Evolutionary conservation across 345 rosid genomes (phyloP), one percentile per base, ranked within the genome.

Genomic region (Populus ilicifolia): DNA sequence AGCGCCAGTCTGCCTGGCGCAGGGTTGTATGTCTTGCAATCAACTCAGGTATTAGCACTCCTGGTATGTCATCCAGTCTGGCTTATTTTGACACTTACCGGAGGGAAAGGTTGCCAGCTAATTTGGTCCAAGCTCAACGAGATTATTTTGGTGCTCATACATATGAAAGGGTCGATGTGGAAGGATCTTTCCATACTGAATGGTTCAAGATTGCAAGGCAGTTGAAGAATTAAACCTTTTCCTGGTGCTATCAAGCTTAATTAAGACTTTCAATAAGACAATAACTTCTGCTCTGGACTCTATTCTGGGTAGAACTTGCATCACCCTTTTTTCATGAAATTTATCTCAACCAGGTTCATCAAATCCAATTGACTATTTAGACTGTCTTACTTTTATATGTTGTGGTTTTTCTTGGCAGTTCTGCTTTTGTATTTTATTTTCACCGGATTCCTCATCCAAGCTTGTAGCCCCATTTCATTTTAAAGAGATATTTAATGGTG

Each of bases 131-230:
- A 85, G 99, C 99, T 52, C 99, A 96, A 75, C 79, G 98, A 68
- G 99, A 96, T 67, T 96, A 93, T 75, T 96, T 96, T 76, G 99
- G 98, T 30, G 99, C 99, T 73, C 99, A 96, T 78, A 96, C 99
- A 8, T 96, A 96, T 78, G 99, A 96, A 76, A 88, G 99, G 89
- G 82, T 86, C 77, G 99, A 96, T 77, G 69, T 88, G 74, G 96
- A 93, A 77, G 99, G 99, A 48, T 84, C 96, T 62, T 96, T 91
- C 93, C 98, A 96, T 52, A 93, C 98, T 0, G 99, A 96, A 79
- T 96, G 99, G 99, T 95, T 92, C 88, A 95, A 95, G 91, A 89
- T 87, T 73, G 97, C 99, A 54, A 90, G 84, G 77, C 88, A 88
- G 83, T 82, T 83, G 29, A 90, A 88, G 87, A 84, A 80, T 33